Evolutionary conservation across 352 stramenopile species (phyloP), one percentile per base, ranked within the genome.

Genomic region (Phytophthora hybrid): DNA sequence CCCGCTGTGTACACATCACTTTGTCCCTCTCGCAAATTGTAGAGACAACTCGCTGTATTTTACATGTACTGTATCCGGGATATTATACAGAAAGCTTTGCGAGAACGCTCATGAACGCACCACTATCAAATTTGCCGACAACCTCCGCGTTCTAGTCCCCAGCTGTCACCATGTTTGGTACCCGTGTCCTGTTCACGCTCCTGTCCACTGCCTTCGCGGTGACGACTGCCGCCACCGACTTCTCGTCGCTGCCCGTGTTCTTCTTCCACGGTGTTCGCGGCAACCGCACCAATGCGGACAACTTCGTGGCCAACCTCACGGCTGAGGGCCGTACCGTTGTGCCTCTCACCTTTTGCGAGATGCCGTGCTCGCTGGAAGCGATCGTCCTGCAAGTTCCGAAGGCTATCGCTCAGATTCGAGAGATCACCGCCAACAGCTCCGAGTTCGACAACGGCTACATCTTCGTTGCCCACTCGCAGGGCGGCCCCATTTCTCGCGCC

Each of bases 401-500:
- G 59, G 81, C 77, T 2, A 74, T 86, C 32, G 31, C 34, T 4
- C 66, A 78, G 63, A 68, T 88, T 52, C 71, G 67, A 4, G 52
- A 68, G 5, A 39, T 83, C 13, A 62, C 71, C 0, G 51, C 52
- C 31, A 77, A 71, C 46, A 65, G 81, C 63, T 49, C 59, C 13
- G 47, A 34, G 1, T 84, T 79, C 41, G 69, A 62, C 26, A 60
- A 78, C 8, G 82, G 82, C 41, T 87, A 87, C 75, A 66, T 82
- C 59, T 75, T 89, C 44, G 72, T 87, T 6, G 79, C 47, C 18
- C 78, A 87, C 44, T 85, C 79, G 1, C 72, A 79, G 9, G 82
- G 81, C 14, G 82, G 71, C 0, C 14, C 76, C 1, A 70, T 89
- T 13, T 63, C 73, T 29, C 79, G 82, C 8, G 73, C 68, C 2